A percentile compares a stretch with the other conserved stretches of the same genome.
These are phyloP conservation scores for Diaporthe sp. DNA, from an alignment of 2,329 filamentous ascomycete species.

Conservation along the genomic window DNA sequence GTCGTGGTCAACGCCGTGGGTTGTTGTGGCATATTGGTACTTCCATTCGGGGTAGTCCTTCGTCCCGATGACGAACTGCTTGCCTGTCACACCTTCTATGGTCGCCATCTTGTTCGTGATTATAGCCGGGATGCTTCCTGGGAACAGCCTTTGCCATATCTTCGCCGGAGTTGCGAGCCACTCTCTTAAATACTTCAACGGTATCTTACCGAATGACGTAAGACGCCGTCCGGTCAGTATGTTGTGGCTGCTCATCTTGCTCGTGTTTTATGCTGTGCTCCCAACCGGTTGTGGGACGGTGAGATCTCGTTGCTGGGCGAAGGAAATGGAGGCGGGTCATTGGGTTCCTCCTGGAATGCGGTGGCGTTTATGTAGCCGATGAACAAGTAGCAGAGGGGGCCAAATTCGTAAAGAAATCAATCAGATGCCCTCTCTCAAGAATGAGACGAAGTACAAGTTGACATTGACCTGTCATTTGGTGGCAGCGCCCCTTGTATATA, in stretches of 20 bases:
- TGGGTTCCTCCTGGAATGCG: background rate
- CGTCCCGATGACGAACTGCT: conserved; percentile 10
- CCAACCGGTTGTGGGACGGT: background rate
- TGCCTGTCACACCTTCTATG: conserved; percentile 31
- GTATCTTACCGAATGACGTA: background rate
- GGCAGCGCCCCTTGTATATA: background rate
- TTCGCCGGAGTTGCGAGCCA: background rate
- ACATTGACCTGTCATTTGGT: background rate
- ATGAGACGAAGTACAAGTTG: background rate
- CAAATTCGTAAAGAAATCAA: background rate
- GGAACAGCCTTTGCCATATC: background rate
- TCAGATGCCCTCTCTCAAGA: background rate
- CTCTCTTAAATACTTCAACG: background rate
- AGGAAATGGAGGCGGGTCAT: background rate
- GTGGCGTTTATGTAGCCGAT: background rate
- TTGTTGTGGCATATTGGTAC: conserved; percentile 60
- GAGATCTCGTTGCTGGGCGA: background rate
- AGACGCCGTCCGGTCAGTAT: background rate
- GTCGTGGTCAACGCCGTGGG: conserved; percentile 55
- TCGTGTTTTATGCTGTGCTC: background rate
- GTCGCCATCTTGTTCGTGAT: conserved; percentile 28
- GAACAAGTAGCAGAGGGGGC: background rate
- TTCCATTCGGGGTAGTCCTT: conserved; percentile 46
- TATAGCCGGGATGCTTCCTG: accelerated
- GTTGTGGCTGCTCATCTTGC: background rate